Percentiles rank a stretch among this genome's conserved stretches.
Evolutionary conservation across 1,284 basidiomycete genomes (phyloP).

Genomic region (Irpex sp.): DNA sequence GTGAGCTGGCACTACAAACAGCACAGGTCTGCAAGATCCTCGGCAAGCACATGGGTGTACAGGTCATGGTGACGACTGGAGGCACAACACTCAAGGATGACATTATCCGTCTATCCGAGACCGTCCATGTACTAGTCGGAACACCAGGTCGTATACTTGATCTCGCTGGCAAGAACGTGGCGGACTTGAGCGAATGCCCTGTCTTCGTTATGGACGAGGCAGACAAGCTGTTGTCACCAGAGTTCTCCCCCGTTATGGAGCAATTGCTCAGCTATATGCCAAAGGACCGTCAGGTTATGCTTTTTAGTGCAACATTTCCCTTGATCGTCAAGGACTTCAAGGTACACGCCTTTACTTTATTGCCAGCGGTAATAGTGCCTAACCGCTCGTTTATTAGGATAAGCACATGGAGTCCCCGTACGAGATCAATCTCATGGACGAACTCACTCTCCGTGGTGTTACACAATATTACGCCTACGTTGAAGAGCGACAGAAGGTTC

Average conservation of each 20-base stretch:
- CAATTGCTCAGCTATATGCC: slow-evolving; percentile 88
- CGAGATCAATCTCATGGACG: slow-evolving; percentile 99
- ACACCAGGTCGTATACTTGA: slow-evolving; percentile 97
- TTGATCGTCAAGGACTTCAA: slow-evolving; percentile 99
- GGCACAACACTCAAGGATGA: slow-evolving; percentile 98
- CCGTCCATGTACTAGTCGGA: slow-evolving; percentile 95
- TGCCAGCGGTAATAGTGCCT: background rate
- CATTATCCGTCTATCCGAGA: slow-evolving; percentile 88
- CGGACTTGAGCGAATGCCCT: slow-evolving; percentile 91
- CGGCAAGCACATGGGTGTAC: slow-evolving; percentile 91
- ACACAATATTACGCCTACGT: slow-evolving; percentile 99
- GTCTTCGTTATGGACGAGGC: slow-evolving; percentile 99
- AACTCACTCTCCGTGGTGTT: slow-evolving; percentile 96
- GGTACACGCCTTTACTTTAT: slow-evolving; percentile 35
- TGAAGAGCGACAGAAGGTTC: slow-evolving; percentile 98
- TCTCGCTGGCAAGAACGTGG: slow-evolving; percentile 90
- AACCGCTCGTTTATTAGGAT: slow-evolving; percentile 53
- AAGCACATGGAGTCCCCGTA: slow-evolving; percentile 97
- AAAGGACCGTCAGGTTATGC: slow-evolving; percentile 91
- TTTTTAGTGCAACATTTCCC: slow-evolving; percentile 99
- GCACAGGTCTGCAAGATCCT: slow-evolving; percentile 97
- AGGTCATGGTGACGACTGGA: slow-evolving; percentile 99
- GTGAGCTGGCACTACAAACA: slow-evolving; percentile 94
- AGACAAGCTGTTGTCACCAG: slow-evolving; percentile 92
- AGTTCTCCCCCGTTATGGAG: slow-evolving; percentile 99